Evolutionary conservation across 306 rosid species (phyloP), one percentile per base, ranked within the genome.

Genomic region (Corylus heterophylla): DNA sequence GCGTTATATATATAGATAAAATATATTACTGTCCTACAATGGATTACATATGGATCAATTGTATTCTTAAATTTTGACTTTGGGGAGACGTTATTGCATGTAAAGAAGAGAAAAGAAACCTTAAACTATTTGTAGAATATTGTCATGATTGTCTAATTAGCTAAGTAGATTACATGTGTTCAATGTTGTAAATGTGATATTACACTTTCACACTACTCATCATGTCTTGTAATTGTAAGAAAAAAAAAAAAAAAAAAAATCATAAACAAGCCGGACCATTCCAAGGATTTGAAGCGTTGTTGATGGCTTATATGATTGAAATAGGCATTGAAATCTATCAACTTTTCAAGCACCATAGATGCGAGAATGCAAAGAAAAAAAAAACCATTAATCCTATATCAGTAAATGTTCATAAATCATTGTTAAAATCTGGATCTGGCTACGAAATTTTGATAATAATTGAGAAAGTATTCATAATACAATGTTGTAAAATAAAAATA

Each of bases 91-190:
- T 20, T 25, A 50, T 61, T 54, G 69, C 18, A 8, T 5, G 27
- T 69, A 61, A 75, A 70, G 20, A 14, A 72, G 37, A 54, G 17
- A 81, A 54, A 81, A 54, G 14, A 62, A 61, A 35, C 12, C 67
- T 67, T 77, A 9, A 54, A 72, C 62, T 79, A 76, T 77, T 59
- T 85, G 27, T 12, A 48, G 42, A 10, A 47, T 39, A 76, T 78
- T 76, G 44, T 39, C 44, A 39, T 3, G 4, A 62, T 45, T 61
- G 47, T 85, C 25, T 22, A 22, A 72, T 16, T 59, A 4, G 66
- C 1, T 20, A 45, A 59, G 66, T 25, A 20, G 66, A 59, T 20
- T 25, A 2, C 66, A 59, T 59, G 66, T 59, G 64, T 58, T 58
- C 27, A 59, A 25, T 59, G 45, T 42, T 42, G 45, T 42, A 42